These are phyloP conservation scores for Septoria linicola DNA, from an alignment of 2,329 filamentous ascomycete genomes.

Conservation along the genomic window DNA sequence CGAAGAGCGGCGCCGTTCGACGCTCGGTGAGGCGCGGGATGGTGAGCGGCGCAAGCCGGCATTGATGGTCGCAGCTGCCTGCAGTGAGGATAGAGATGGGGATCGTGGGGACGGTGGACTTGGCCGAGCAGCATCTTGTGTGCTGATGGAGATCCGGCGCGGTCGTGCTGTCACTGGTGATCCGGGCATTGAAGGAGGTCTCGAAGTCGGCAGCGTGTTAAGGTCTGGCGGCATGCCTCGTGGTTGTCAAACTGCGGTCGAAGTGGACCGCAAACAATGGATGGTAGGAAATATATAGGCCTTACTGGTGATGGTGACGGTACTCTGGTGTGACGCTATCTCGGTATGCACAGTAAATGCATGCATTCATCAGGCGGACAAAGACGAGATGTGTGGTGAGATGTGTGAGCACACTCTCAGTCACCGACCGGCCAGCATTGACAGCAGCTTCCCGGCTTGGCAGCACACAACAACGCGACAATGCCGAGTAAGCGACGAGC, in stretches of 20 bases:
- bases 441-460: too few species aligned
- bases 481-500: too few species aligned
- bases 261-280: too few species aligned
- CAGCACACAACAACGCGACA: too few species aligned
- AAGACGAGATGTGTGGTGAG: too few species aligned
- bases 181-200: conserved; percentile 36
- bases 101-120: conserved; percentile 60
- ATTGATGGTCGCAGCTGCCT: conserved; percentile 75
- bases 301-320: conserved; percentile 7
- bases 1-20: conserved; percentile 63
- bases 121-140: conserved; percentile 42
- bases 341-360: too few species aligned
- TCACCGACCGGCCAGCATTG: too few species aligned
- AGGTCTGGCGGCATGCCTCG: conserved; percentile 60
- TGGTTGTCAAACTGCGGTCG: too few species aligned
- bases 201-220: conserved; percentile 52
- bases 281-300: not conserved
- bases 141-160: conserved; percentile 36
- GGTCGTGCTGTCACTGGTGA: conserved; percentile 33
- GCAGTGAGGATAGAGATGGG: conserved; percentile 66
- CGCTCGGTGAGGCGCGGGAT: conserved; percentile 46
- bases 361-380: too few species aligned
- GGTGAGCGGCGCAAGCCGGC: conserved; percentile 56
- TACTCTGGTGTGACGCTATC: too few species aligned
- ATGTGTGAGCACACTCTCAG: too few species aligned